Evolutionary conservation across 2,329 filamentous ascomycete species (phyloP).

Genomic region (Trichoderma sp.): DNA sequence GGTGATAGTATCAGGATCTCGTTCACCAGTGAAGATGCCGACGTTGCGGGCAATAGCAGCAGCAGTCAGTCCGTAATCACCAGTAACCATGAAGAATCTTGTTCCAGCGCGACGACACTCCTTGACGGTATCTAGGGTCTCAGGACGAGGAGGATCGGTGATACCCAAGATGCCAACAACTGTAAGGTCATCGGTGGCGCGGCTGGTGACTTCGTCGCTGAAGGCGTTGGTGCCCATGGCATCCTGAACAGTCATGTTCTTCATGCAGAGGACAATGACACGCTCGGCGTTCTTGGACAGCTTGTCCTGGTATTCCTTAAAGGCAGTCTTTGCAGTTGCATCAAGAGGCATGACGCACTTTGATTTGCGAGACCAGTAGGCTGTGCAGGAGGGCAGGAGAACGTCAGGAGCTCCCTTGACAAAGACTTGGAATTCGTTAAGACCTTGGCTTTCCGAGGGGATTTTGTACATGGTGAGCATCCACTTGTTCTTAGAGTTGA

Average conservation of each 20-base stretch:
- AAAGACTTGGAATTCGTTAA: slow-evolving; percentile 40
- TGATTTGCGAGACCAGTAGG: slow-evolving; percentile 34
- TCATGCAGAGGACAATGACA: slow-evolving; percentile 41
- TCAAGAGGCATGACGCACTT: slow-evolving; percentile 37
- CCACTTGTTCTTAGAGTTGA: slow-evolving; percentile 52
- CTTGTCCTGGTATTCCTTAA: slow-evolving; percentile 38
- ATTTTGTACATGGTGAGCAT: slow-evolving; percentile 42
- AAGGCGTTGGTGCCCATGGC: slow-evolving; percentile 49
- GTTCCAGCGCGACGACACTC: slow-evolving; percentile 45
- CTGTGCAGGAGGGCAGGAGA: slow-evolving; percentile 37
- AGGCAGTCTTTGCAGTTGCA: slow-evolving; percentile 30
- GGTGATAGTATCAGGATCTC: slow-evolving; percentile 40
- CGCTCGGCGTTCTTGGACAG: slow-evolving; percentile 43
- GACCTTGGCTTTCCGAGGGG: slow-evolving; percentile 26
- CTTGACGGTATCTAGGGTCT: slow-evolving; percentile 40
- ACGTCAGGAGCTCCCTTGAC: slow-evolving; percentile 56
- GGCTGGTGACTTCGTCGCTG: slow-evolving; percentile 46
- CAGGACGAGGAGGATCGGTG: slow-evolving; percentile 45
- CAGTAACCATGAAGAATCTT: slow-evolving; percentile 49
- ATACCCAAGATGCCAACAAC: slow-evolving; percentile 53
- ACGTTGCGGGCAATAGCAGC: slow-evolving; percentile 64
- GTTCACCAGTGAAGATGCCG: slow-evolving; percentile 56
- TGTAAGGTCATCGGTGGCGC: slow-evolving; percentile 41
- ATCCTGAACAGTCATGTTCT: slow-evolving; percentile 35
- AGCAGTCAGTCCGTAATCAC: slow-evolving; percentile 53